Evolutionary conservation across 495 filamentous ascomycete species (phyloP), one percentile per base, ranked within the genome.

Genomic region (Hypoxylon trugodes): DNA sequence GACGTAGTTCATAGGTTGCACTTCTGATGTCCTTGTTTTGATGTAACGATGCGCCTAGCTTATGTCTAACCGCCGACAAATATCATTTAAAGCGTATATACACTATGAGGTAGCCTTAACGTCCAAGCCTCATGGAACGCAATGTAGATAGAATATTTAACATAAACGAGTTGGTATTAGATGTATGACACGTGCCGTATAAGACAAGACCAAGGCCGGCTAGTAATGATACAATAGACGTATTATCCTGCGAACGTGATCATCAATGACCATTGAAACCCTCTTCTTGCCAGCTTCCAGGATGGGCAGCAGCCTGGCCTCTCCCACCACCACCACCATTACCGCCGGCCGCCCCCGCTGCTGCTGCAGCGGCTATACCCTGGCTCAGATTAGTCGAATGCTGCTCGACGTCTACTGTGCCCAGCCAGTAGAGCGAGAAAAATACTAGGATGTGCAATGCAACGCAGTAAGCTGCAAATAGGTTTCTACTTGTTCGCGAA

Each of bases 391-490:
- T 64, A 53, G 48, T 72, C 26, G 71, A 68, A 41, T 76, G 73
- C 47, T 68, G 65, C 22, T 81, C 77, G 22, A 70, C 74, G 56
- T 79, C 73, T 1, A 53, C 67, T 16, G 85, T 84, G 33, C 90
- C 92, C 73, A 91, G 84, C 86, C 88, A 91, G 72, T 92, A 98
- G 49, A 98, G 79, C 80, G 92, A 88, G 40, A 84, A 79, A 67
- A 98, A 92, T 1, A 97, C 87, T 21, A 98, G 75, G 42, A 97
- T 59, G 77, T 98, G 95, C 57, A 98, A 80, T 35, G 87, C 89
- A 13, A 97, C 80, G 73, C 92, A 97, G 73, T 99, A 99, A 10
- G 82, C 86, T n/a, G 93, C 96, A 74, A 99, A 99, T 37, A 99
- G 73, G 73, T 97, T 98, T 51, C 95, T 81, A 74, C 93, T 96